Base-by-base conservation (phyloP, 2,329 filamentous ascomycete genomes). In the Aspergillus transmontanensis region DNA sequence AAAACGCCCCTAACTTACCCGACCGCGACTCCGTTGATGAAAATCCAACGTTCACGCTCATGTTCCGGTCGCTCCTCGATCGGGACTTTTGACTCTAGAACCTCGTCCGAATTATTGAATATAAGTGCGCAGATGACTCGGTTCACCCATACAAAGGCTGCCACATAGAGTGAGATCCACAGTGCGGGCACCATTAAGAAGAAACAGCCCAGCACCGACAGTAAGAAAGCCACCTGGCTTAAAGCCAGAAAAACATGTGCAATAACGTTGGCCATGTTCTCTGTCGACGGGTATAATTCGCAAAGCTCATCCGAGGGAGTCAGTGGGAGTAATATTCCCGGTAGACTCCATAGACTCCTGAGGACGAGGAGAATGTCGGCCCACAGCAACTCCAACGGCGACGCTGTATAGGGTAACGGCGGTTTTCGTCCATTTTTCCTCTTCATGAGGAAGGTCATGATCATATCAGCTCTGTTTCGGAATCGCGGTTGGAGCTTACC, bases 31-130 rank as follows among this genome's bases (percentile, higher is more conserved):
- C 91, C 91, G 71, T 94, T 94, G 58, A 94, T 76, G 72, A 91
- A 94, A n/a, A 94, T 83, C 91, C 91, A 94, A 70, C 89, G 85
- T 77, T 94, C 91, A 58, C 87, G 81, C 12, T 81, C 79, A 73
- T 80, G 76, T n/a, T 72, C 81, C 0, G 81, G 80, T 21, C 45
- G 57, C 53, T 64, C 59, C 14, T 61, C 41, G 3, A 70, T 59
- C 6, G 68, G 66, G 2, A 67, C 70, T 21, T 63, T 58, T 19
- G 76, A 74, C 1, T 76, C 76, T 19, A 81, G 75, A 1, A 87
- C 82, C 65, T 85, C 87, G 59, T 84, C 79, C 2, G 83, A 78
- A 48, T 78, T 76, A 61, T 82, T 82, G 58, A 79, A 62, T 19
- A 77, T 39, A 2, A 76, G 41, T 26, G 69, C 67, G 57, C 75